Conservation (phyloP, 2,329 filamentous ascomycete species). For the Clarireedia paspali region DNA sequence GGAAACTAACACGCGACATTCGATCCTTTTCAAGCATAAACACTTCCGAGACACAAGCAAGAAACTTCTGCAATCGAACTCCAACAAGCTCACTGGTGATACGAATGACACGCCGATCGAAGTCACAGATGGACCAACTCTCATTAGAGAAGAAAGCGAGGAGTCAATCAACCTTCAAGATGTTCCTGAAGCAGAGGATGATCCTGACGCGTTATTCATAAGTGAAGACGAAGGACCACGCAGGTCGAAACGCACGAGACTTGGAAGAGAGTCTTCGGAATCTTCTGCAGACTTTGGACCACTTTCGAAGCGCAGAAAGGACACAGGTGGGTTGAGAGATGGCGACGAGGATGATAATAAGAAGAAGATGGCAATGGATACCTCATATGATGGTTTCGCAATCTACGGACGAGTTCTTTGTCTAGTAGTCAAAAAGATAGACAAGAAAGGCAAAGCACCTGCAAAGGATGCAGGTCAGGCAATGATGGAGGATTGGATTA, state of each 20-base stretch:
- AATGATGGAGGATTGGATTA: slow-evolving; percentile 79
- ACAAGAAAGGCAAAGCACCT: slow-evolving; percentile 36
- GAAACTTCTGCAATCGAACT: slow-evolving; percentile 42
- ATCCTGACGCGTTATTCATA: slow-evolving; percentile 29
- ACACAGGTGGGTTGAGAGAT: slow-evolving; percentile 29
- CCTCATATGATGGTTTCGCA: slow-evolving; percentile 88
- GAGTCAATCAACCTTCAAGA: slow-evolving; percentile 18
- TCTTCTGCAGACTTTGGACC: slow-evolving; percentile 25
- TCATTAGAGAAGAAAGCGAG: slow-evolving; percentile 23
- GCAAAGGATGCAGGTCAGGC: slow-evolving; percentile 45
- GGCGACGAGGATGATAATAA: slow-evolving; percentile 55
- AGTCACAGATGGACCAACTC: slow-evolving; percentile 26
- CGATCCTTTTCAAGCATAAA: slow-evolving; percentile 80
- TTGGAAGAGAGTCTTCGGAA: slow-evolving; percentile 20
- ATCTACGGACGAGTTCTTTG: slow-evolving; percentile 93
- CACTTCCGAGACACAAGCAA: slow-evolving; percentile 56
- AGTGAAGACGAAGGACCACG: slow-evolving; percentile 27
- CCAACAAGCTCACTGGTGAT: slow-evolving; percentile 51
- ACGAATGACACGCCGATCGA: slow-evolving; percentile 41
- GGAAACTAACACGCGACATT: slow-evolving; percentile 76
- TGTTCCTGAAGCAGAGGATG: slow-evolving; percentile 19
- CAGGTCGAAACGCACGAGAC: slow-evolving; percentile 25
- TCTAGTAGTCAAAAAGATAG: slow-evolving; percentile 75
- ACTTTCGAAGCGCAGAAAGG: slow-evolving; percentile 38
- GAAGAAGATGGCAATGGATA: slow-evolving; percentile 82